Conservation (phyloP, 2,329 filamentous ascomycete genomes). For the Fusarium dimerum region DNA sequence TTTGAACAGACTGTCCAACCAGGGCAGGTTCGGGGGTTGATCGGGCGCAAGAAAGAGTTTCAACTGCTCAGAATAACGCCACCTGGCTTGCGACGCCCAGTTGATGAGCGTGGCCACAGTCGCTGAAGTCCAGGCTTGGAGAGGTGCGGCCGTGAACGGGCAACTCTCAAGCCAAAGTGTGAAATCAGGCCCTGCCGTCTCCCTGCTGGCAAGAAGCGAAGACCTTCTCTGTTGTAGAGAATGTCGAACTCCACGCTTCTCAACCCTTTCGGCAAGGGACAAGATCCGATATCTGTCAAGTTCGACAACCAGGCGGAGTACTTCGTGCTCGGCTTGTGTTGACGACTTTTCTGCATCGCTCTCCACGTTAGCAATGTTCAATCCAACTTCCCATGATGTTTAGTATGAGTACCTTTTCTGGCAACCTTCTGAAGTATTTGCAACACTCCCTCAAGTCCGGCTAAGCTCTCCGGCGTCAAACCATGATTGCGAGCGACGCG, state of each 20-base stretch:
- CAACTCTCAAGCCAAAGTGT: slow-evolving; percentile 1
- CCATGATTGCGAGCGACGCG: slow-evolving; percentile 31
- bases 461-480: slow-evolving; percentile 6
- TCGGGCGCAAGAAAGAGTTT: slow-evolving; percentile 7
- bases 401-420: background rate
- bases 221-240: background rate
- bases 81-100: slow-evolving; percentile 31
- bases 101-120: slow-evolving; percentile 6
- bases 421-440: slow-evolving; percentile 6
- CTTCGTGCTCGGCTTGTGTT: slow-evolving; percentile 7
- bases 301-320: slow-evolving; percentile 4
- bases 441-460: slow-evolving; percentile 5
- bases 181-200: background rate
- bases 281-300: slow-evolving; percentile 6
- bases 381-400: slow-evolving; percentile 1
- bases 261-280: slow-evolving; percentile 5
- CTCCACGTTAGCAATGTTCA: slow-evolving; percentile 2
- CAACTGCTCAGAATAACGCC: slow-evolving; percentile 24
- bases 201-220: slow-evolving; percentile 3
- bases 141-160: background rate
- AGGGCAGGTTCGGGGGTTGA: slow-evolving; percentile 4
- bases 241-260: slow-evolving; percentile 5
- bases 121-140: background rate
- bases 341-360: slow-evolving; percentile 6
- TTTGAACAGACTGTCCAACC: slow-evolving; percentile 25